Conservation (phyloP, 106 monocot species). For the Dactylorhiza incarnata region DNA sequence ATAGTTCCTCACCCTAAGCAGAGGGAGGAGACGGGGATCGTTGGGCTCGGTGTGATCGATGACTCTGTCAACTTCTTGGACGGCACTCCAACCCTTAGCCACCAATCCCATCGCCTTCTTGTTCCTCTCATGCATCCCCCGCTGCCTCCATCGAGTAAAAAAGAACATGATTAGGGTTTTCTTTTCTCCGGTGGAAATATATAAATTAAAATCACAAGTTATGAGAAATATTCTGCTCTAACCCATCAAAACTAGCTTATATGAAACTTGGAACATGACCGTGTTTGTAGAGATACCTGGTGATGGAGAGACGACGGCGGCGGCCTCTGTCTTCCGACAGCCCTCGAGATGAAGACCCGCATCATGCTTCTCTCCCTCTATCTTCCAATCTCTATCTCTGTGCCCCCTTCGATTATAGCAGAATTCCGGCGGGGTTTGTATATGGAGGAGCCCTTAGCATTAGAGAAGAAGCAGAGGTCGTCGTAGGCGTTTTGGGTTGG, state of each 20-base stretch:
- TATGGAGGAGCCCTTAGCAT: no score
- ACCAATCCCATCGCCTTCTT: constrained; percentile 94
- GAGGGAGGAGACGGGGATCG: constrained; percentile 76
- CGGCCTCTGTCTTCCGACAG: constrained; percentile 6
- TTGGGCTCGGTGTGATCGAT: constrained; percentile 77
- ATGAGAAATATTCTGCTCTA: background rate
- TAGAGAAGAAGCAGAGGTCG: no score
- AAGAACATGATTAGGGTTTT: background rate
- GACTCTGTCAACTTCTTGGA: constrained; percentile 88
- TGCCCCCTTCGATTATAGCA: no score
- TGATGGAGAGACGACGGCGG: constrained; percentile 4
- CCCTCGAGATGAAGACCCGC: constrained; percentile 13
- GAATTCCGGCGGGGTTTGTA: no score
- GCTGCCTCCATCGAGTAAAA: constrained; percentile 24
- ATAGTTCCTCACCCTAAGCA: constrained; percentile 50
- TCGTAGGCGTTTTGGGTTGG: no score
- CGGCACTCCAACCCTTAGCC: constrained; percentile 89
- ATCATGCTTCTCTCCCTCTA: constrained; percentile 13
- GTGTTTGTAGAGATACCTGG: constrained; percentile 2
- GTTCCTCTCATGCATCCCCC: constrained; percentile 79
- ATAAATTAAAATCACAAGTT: background rate
- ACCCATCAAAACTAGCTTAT: background rate
- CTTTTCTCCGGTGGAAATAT: background rate
- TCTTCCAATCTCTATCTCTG: background rate
- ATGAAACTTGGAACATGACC: background rate